Conservation (phyloP, 768 basidiomycete species). For the Rhodotorula paludigena region DNA sequence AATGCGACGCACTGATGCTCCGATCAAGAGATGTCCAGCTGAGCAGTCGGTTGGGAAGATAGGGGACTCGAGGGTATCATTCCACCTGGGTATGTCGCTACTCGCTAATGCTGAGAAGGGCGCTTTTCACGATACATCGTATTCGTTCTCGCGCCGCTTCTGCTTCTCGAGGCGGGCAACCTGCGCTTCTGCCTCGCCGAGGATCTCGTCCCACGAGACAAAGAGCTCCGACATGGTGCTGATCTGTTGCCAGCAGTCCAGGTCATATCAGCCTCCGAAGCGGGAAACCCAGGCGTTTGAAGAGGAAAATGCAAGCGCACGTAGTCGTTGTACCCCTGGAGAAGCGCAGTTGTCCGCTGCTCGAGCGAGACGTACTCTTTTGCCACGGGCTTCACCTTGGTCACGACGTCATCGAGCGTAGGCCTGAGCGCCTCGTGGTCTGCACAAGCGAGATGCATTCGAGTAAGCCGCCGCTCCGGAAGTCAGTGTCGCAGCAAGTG, state of each 20-base stretch:
- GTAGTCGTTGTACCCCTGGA: conserved; percentile 32
- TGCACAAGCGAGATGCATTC: neutral
- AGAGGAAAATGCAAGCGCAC: neutral
- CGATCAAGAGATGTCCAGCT: too few relatives aligned
- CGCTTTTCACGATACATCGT: neutral
- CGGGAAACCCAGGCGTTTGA: too few relatives aligned
- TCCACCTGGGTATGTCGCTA: neutral
- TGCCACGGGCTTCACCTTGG: conserved; percentile 28
- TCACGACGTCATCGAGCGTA: conserved; percentile 6
- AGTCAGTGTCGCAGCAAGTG: too few relatives aligned
- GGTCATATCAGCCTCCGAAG: neutral
- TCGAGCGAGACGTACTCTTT: conserved; percentile 32
- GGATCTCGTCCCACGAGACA: conserved; percentile 37
- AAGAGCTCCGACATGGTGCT: conserved; percentile 39
- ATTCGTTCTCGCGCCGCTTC: neutral
- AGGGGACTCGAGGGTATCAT: neutral
- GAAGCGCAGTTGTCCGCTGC: conserved; percentile 5
- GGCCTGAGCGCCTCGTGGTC: conserved; percentile 25
- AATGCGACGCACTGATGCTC: too few relatives aligned
- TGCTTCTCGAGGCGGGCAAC: conserved; percentile 32
- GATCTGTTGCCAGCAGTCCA: conserved; percentile 22
- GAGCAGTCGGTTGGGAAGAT: too few relatives aligned
- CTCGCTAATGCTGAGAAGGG: neutral
- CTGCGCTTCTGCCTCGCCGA: conserved; percentile 29
- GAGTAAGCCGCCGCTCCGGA: too few relatives aligned